These are phyloP conservation scores for Phaffia australis DNA, from an alignment of 768 basidiomycete genomes.

Conservation along the genomic window DNA sequence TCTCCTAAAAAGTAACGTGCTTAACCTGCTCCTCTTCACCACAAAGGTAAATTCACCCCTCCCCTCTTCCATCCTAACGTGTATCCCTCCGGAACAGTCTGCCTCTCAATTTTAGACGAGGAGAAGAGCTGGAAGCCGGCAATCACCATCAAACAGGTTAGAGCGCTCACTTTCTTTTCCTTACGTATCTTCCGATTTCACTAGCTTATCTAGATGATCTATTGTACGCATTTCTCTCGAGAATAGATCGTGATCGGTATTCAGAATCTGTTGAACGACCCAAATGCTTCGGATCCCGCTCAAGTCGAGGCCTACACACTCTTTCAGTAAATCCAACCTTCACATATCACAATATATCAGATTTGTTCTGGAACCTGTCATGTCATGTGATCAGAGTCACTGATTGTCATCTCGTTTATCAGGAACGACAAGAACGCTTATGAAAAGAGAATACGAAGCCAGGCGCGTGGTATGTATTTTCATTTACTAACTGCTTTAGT, in stretches of 20 bases:
- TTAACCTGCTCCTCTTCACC: conserved; percentile 6
- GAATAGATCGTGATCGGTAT: conserved; percentile 83
- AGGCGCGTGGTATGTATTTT: conserved; percentile 48
- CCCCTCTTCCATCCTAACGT: conserved; percentile 97
- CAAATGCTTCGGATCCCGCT: conserved; percentile 93
- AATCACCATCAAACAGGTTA: conserved; percentile 95
- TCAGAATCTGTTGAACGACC: conserved; percentile 88
- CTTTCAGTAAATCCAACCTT: conserved; percentile 66
- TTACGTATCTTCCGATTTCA: neutral
- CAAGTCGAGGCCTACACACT: conserved; percentile 98
- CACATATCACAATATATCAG: neutral
- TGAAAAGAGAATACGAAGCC: conserved; percentile 69
- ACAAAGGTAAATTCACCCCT: conserved; percentile 84
- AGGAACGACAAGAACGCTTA: conserved; percentile 92
- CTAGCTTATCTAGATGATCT: neutral
- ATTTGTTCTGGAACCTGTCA: neutral
- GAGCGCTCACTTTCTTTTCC: conserved; percentile 27
- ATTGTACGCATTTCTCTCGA: neutral
- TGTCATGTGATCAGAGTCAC: neutral
- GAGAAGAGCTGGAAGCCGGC: conserved; percentile 99
- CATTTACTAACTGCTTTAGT: neutral
- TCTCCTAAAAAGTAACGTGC: conserved; percentile 13
- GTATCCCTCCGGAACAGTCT: conserved; percentile 96
- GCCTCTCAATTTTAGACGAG: conserved; percentile 92
- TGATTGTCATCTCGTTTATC: neutral